These are phyloP conservation scores for Phialophora macrospora DNA, from an alignment of 2,329 filamentous ascomycete species.

Conservation along the genomic window DNA sequence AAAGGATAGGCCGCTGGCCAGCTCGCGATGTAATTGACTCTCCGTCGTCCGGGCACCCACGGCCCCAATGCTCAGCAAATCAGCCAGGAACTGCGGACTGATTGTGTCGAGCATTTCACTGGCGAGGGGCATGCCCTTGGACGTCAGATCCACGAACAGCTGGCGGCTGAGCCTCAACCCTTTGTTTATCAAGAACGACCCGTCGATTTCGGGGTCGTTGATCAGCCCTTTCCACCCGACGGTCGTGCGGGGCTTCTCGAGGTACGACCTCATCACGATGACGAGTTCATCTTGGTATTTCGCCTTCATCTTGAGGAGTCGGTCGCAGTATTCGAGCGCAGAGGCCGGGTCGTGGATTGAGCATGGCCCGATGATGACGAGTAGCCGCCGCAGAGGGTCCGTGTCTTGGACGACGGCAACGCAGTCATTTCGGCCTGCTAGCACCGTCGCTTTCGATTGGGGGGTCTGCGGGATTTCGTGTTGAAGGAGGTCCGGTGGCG, in stretches of 20 bases:
- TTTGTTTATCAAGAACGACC: slow-evolving; percentile 99
- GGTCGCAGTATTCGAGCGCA: slow-evolving; percentile 84
- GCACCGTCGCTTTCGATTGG: slow-evolving; percentile 49
- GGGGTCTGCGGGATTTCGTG: slow-evolving; percentile 72
- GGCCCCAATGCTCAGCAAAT: slow-evolving; percentile 92
- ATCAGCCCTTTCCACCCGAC: slow-evolving; percentile 99
- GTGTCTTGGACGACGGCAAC: slow-evolving; percentile 75
- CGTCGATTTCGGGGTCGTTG: slow-evolving; percentile 97
- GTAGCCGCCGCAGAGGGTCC: slow-evolving; percentile 72
- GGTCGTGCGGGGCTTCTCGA: slow-evolving; percentile 97
- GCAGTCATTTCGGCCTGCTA: slow-evolving; percentile 58
- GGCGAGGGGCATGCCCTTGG: slow-evolving; percentile 88
- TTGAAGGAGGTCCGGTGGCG: slow-evolving; percentile 83
- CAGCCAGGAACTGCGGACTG: slow-evolving; percentile 94
- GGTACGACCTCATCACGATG: slow-evolving; percentile 97
- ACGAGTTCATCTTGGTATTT: slow-evolving; percentile 82
- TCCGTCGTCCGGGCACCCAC: slow-evolving; percentile 97
- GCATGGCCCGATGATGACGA: slow-evolving; percentile 94
- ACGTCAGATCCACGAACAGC: slow-evolving; percentile 89
- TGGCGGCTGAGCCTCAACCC: slow-evolving; percentile 89
- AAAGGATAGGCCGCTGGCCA: slow-evolving; percentile 93
- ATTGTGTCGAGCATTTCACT: slow-evolving; percentile 99
- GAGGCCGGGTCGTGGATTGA: slow-evolving; percentile 92
- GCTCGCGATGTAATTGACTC: slow-evolving; percentile 92
- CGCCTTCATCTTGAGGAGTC: slow-evolving; percentile 75